Evolutionary conservation across 306 rosid genomes (phyloP).

Genomic region (Pyrus pyrifolia): DNA sequence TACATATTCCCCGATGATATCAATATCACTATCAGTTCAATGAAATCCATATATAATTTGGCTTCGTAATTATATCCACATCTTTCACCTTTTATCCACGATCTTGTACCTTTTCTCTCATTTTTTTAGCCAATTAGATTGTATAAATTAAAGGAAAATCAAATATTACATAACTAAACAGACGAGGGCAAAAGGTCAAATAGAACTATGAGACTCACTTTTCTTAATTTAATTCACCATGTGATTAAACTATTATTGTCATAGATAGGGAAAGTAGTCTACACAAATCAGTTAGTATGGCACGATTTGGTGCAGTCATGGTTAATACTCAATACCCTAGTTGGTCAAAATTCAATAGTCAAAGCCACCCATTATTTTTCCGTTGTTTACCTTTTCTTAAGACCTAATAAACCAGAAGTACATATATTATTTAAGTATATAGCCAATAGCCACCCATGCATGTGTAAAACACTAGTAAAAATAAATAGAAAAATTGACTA

Average conservation of each 20-base stretch:
- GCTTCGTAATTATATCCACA: neutral
- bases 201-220: too few species aligned
- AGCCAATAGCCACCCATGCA: too few species aligned
- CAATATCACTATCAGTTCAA: neutral
- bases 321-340: neutral
- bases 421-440: neutral
- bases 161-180: too few species aligned
- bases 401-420: neutral
- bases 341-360: neutral
- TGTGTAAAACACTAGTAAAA: neutral
- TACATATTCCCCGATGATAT: too few species aligned
- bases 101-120: too few species aligned
- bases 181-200: too few species aligned
- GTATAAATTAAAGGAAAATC: too few species aligned
- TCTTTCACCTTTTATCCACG: too few species aligned
- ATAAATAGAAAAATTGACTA: neutral
- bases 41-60: neutral
- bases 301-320: neutral
- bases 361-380: neutral
- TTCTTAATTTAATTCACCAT: neutral
- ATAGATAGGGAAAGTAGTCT: neutral
- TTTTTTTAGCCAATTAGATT: too few species aligned
- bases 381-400: fast-evolving
- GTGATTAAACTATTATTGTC: neutral
- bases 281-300: neutral